Conservation (phyloP, 164 flowering plant species). For the Piper longum region DNA sequence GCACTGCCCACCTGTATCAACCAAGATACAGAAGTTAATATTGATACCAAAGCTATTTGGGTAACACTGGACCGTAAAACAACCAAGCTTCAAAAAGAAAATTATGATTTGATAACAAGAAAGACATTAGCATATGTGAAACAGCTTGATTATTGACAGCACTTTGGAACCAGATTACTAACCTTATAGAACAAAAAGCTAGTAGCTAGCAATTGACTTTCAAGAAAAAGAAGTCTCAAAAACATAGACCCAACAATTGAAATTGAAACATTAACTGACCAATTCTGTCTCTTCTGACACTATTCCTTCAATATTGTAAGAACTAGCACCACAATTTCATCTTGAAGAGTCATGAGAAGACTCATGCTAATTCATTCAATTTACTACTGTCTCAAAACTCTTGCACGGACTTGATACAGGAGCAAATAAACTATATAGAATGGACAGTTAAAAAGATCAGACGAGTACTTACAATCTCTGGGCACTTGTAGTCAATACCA, state of each 20-base stretch:
- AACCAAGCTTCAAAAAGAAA: neutral
- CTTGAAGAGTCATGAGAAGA: neutral
- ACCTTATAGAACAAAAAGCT: too few relatives aligned
- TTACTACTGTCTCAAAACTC: neutral
- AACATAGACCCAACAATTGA: too few relatives aligned
- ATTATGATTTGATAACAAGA: too few relatives aligned
- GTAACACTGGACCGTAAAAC: neutral
- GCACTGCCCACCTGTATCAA: constrained; percentile 34
- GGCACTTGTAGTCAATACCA: constrained; percentile 84
- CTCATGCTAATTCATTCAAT: too few relatives aligned
- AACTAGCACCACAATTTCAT: neutral
- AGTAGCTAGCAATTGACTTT: too few relatives aligned
- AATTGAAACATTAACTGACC: neutral
- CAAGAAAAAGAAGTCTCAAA: too few relatives aligned
- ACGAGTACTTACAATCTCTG: constrained; percentile 56
- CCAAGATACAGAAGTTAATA: neutral
- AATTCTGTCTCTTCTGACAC: neutral
- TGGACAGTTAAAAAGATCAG: neutral
- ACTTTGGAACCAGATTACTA: too few relatives aligned
- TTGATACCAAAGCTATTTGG: neutral
- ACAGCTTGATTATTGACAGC: too few relatives aligned
- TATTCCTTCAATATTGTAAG: neutral
- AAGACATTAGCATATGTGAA: too few relatives aligned
- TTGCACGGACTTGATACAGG: too few relatives aligned
- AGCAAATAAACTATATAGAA: neutral